Percentiles rank a stretch among this genome's conserved stretches.
Evolutionary conservation across 1,284 basidiomycete genomes (phyloP).

Genomic region (Puccinia sorghi): DNA sequence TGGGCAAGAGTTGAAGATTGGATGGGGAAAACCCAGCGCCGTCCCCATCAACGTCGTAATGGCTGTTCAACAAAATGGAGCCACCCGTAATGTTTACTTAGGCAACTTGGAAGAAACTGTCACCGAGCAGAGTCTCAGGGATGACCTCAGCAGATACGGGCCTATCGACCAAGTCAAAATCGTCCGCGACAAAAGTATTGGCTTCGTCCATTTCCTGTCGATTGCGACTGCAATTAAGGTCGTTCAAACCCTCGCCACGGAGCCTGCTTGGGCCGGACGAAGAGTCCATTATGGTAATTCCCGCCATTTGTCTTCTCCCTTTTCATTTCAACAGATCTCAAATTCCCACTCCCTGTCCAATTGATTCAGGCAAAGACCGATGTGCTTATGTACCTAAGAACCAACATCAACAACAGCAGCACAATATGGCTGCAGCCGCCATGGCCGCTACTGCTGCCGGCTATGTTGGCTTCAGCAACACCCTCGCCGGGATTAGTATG

Average conservation of each 20-base stretch:
- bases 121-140: conserved; percentile 83
- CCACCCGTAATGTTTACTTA: conserved; percentile 88
- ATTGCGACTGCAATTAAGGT: conserved; percentile 91
- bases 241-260: conserved; percentile 80
- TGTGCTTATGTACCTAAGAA: conserved; percentile 91
- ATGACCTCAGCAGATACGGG: conserved; percentile 85
- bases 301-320: not conserved
- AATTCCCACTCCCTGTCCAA: conserved; percentile 56
- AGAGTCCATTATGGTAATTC: conserved; percentile 78
- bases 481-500: conserved; percentile 43
- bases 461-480: conserved; percentile 50
- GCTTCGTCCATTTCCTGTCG: conserved; percentile 92
- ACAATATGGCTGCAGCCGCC: conserved; percentile 58
- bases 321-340: not conserved
- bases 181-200: conserved; percentile 94
- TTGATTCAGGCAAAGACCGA: conserved; percentile 62
- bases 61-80: conserved; percentile 83
- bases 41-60: conserved; percentile 79
- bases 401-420: conserved; percentile 65
- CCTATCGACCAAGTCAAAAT: conserved; percentile 97
- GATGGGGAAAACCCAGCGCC: conserved; percentile 89
- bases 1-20: conserved; percentile 89
- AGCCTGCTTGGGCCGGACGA: conserved; percentile 87
- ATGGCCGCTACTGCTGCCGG: conserved; percentile 55
- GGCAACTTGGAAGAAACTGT: conserved; percentile 82